These are phyloP conservation scores for Neofusicoccum sp. DNA, from an alignment of 2,329 filamentous ascomycete genomes.

Conservation along the genomic window DNA sequence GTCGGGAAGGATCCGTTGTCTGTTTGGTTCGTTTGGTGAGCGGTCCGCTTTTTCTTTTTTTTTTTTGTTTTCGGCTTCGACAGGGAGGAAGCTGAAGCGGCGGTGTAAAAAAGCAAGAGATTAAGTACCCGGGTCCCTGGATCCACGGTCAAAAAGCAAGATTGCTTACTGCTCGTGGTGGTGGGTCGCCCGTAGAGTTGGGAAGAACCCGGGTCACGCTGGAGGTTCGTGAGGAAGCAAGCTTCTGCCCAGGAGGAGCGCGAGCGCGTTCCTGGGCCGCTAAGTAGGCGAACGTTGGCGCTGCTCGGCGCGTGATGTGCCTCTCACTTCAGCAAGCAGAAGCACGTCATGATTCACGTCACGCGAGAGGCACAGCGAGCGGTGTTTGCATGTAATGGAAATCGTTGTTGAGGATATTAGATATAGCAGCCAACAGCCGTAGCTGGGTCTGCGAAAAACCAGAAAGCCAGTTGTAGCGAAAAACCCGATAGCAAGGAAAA, in stretches of 20 bases:
- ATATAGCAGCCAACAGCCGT: slow-evolving; percentile 8
- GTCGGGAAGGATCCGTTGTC: no score
- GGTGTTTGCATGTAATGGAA: not conserved
- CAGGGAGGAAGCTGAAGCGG: not conserved
- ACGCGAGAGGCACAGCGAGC: not conserved
- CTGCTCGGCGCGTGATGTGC: not conserved
- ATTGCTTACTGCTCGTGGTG: not conserved
- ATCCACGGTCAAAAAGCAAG: no score
- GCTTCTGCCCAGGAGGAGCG: not conserved
- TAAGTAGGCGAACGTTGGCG: not conserved
- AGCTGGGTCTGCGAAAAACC: not conserved
- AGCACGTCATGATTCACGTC: not conserved
- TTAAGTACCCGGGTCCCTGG: not conserved
- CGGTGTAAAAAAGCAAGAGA: not conserved
- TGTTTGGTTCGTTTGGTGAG: no score
- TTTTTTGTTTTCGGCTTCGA: not conserved
- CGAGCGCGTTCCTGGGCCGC: not conserved
- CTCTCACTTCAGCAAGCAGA: not conserved
- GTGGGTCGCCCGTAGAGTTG: not conserved
- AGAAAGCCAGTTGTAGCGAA: slow-evolving; percentile 1
- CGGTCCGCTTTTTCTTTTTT: no score
- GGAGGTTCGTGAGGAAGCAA: not conserved
- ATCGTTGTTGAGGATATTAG: slow-evolving; percentile 14
- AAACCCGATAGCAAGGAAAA: not conserved
- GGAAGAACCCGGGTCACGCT: not conserved